Conservation (phyloP, 129 eudicot genomes). For the Solidago caesia region DNA sequence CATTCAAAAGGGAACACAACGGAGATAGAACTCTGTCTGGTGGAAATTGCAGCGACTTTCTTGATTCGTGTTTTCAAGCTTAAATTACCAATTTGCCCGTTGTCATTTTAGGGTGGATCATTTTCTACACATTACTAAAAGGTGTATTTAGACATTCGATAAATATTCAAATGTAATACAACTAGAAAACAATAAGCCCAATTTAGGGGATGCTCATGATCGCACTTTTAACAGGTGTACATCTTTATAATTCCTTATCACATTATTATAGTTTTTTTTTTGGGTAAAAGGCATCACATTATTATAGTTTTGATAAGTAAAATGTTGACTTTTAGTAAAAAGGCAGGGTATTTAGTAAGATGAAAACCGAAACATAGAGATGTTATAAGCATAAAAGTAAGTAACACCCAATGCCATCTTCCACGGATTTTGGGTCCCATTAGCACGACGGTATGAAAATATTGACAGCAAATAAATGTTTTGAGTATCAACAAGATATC, state of each 20-base stretch:
- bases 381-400: neutral
- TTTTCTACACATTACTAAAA: neutral
- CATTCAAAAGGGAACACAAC: neutral
- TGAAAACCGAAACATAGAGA: neutral
- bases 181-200: neutral
- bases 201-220: neutral
- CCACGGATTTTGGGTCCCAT: too few species aligned
- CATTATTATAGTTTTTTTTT: neutral
- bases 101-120: too few species aligned
- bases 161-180: neutral
- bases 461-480: slow-evolving; percentile 7
- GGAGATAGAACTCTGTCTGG: too few species aligned
- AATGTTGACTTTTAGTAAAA: neutral
- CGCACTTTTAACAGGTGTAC: neutral
- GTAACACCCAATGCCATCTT: too few species aligned
- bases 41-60: neutral
- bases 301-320: too few species aligned
- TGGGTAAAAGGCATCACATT: neutral
- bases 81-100: neutral
- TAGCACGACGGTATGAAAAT: neutral
- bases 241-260: neutral
- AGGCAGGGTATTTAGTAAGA: neutral
- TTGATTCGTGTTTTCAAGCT: neutral
- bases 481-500: neutral
- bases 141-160: neutral